A percentile compares a stretch with the other conserved stretches of the same genome.
Conservation (phyloP, 2,329 filamentous ascomycete genomes). For the Epichloe sibirici region DNA sequence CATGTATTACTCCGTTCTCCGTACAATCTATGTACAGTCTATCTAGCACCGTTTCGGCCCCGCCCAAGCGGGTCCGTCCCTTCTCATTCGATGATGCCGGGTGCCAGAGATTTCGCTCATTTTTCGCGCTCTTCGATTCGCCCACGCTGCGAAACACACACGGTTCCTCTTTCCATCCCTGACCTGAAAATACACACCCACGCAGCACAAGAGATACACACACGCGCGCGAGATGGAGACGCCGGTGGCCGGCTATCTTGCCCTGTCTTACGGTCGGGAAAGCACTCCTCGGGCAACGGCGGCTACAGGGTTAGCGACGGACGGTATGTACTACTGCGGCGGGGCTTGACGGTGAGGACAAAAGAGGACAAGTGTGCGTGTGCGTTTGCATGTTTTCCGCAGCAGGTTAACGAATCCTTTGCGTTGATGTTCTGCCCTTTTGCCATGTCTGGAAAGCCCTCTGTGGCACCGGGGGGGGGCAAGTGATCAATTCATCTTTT, state of each 20-base stretch:
- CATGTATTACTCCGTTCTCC: not conserved
- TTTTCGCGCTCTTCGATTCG: too few relatives aligned
- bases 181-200: too few relatives aligned
- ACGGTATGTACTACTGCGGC: not conserved
- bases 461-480: not conserved
- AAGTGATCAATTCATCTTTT: too few relatives aligned
- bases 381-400: not conserved
- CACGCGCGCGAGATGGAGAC: too few relatives aligned
- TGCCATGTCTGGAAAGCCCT: not conserved
- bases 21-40: too few relatives aligned
- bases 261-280: not conserved
- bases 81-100: not conserved
- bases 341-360: not conserved
- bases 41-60: slow-evolving; percentile 15
- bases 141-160: too few relatives aligned
- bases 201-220: not conserved
- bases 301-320: not conserved
- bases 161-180: too few relatives aligned
- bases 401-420: not conserved
- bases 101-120: too few relatives aligned
- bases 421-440: not conserved
- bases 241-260: not conserved
- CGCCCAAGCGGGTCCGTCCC: slow-evolving; percentile 8
- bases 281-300: slow-evolving; percentile 2
- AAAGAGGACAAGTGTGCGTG: not conserved